Evolutionary conservation across 1,284 basidiomycete genomes (phyloP).

Genomic region (Cerioporus squamosus): DNA sequence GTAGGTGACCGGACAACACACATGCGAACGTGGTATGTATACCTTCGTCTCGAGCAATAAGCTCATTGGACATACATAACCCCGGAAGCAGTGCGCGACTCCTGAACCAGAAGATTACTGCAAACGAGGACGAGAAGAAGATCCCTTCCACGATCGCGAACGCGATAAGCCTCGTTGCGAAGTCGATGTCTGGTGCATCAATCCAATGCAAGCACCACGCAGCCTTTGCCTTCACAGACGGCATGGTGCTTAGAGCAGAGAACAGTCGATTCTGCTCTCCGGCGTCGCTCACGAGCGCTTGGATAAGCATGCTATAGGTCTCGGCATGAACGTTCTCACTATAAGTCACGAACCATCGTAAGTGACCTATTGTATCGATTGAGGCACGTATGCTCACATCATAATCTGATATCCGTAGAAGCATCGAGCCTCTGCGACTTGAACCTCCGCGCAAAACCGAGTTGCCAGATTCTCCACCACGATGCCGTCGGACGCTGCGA

Average conservation of each 20-base stretch:
- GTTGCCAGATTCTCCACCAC: slow-evolving; percentile 82
- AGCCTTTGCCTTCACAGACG: slow-evolving; percentile 86
- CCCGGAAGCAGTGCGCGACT: slow-evolving; percentile 98
- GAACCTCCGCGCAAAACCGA: slow-evolving; percentile 74
- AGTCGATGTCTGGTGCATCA: slow-evolving; percentile 78
- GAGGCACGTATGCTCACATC: slow-evolving; percentile 45
- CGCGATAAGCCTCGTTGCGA: slow-evolving; percentile 91
- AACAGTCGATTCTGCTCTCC: slow-evolving; percentile 86
- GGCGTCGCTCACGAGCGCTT: slow-evolving; percentile 57
- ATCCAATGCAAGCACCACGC: slow-evolving; percentile 96
- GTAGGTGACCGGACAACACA: slow-evolving; percentile 87
- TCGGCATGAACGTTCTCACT: slow-evolving; percentile 72
- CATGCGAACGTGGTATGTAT: slow-evolving; percentile 98
- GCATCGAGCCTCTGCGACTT: slow-evolving; percentile 75
- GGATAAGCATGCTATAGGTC: slow-evolving; percentile 78
- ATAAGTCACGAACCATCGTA: neutral
- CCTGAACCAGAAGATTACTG: slow-evolving; percentile 98
- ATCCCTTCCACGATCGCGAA: slow-evolving; percentile 98
- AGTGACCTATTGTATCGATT: no score
- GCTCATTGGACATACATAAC: slow-evolving; percentile 94
- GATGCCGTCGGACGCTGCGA: slow-evolving; percentile 77
- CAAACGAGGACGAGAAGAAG: slow-evolving; percentile 94
- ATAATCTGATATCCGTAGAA: slow-evolving; percentile 86
- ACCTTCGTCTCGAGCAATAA: slow-evolving; percentile 96
- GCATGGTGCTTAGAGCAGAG: slow-evolving; percentile 91